These are phyloP conservation scores for Metarhizium brunneum DNA, from an alignment of 2,329 filamentous ascomycete species.

Conservation along the genomic window DNA sequence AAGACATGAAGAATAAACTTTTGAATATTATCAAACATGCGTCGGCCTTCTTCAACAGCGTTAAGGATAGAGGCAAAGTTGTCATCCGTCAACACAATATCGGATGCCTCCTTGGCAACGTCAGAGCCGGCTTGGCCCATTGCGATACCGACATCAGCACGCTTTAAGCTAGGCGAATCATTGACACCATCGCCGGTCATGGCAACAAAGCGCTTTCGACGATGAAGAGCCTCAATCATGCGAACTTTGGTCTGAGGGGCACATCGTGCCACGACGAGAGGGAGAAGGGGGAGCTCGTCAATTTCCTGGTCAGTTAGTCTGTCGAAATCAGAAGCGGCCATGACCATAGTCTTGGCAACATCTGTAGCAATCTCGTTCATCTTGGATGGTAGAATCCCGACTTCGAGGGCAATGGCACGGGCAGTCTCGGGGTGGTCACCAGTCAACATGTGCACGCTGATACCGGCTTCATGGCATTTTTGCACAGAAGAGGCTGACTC, in stretches of 20 bases:
- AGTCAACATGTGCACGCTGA: constrained; percentile 61
- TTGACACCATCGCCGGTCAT: constrained; percentile 70
- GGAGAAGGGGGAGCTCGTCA: constrained; percentile 51
- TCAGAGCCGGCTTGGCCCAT: constrained; percentile 63
- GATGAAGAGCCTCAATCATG: constrained; percentile 65
- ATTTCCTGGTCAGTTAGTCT: constrained; percentile 54
- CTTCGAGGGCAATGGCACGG: constrained; percentile 52
- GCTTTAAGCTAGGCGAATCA: constrained; percentile 58
- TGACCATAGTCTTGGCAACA: constrained; percentile 51
- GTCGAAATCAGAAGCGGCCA: constrained; percentile 60
- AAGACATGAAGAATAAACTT: constrained; percentile 62
- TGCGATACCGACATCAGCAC: constrained; percentile 61
- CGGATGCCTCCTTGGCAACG: constrained; percentile 59
- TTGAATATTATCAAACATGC: constrained; percentile 67
- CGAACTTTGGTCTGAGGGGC: constrained; percentile 63
- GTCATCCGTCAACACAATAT: constrained; percentile 62
- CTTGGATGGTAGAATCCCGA: constrained; percentile 46
- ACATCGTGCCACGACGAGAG: constrained; percentile 60
- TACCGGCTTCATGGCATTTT: constrained; percentile 50
- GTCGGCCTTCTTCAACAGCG: constrained; percentile 59
- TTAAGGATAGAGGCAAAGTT: constrained; percentile 65
- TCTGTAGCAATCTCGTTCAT: constrained; percentile 36
- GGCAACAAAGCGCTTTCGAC: constrained; percentile 54
- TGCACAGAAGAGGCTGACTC: constrained; percentile 53
- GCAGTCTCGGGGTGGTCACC: constrained; percentile 60